These are phyloP conservation scores for Colletotrichum sp. DNA, from an alignment of 2,329 filamentous ascomycete genomes.

Conservation along the genomic window DNA sequence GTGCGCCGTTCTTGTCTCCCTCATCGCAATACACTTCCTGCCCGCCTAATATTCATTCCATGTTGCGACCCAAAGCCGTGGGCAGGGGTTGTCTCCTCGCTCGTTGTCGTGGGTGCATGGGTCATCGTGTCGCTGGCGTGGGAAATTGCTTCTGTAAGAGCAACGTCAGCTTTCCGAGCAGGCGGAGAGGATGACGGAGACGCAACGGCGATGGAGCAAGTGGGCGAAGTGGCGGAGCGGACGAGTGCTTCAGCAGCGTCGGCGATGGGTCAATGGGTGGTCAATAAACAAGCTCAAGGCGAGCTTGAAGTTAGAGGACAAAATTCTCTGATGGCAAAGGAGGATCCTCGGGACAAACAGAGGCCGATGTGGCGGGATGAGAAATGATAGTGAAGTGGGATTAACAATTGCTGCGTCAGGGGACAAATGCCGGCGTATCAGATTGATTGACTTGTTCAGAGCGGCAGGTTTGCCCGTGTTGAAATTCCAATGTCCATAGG, in stretches of 20 bases:
- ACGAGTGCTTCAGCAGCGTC: not conserved
- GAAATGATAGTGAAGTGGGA: not conserved
- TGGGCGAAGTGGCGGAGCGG: not conserved
- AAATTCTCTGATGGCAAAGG: not conserved
- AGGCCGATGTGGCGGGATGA: not conserved
- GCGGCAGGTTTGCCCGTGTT: no score
- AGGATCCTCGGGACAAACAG: not conserved
- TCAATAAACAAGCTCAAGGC: not conserved
- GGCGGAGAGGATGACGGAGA: not conserved
- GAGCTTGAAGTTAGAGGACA: not conserved
- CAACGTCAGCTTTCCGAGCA: not conserved
- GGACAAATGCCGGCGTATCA: not conserved
- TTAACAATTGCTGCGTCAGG: not conserved
- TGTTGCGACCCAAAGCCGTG: not conserved
- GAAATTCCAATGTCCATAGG: no score
- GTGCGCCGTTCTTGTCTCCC: not conserved
- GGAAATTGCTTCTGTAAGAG: not conserved
- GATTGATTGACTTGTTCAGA: not conserved
- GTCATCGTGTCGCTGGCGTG: not conserved
- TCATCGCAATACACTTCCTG: not conserved
- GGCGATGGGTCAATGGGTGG: not conserved
- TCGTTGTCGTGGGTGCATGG: not conserved
- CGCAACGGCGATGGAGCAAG: not conserved
- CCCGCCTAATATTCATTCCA: not conserved
- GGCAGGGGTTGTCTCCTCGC: not conserved